Evolutionary conservation across 164 flowering plant genomes (phyloP), one percentile per base, ranked within the genome.

Genomic region (Amborella trichopoda): DNA sequence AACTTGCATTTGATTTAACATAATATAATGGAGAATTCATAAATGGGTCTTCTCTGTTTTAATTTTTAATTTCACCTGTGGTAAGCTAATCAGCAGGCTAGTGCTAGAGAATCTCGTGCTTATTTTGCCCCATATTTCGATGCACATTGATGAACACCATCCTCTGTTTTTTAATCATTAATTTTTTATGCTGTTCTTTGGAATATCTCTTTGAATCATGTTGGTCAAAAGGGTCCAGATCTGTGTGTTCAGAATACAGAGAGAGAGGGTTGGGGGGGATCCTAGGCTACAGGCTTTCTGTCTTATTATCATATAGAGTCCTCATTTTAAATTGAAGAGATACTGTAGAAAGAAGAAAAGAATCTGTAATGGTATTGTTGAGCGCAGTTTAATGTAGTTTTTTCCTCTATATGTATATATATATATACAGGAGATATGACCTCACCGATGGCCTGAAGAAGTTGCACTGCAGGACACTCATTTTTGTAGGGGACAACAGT

Each of bases 401-500:
- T 16, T 23, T 10, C 9, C 30, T 6, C 6, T 4, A 14, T 23
- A 13, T 4, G 8, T 3, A 3, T 6, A n/a, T 23, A n/a, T 3
- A 6, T 17, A 22, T 46, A 39, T 58, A 17, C 79, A 88, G 95
- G 80, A 74, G 93, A 51, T 69, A 56, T 14, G 94, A 89, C 62
- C 67, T 89, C 26, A 67, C 77, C 5, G 72, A 69, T 0, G 65
- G 79, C 38, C 54, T 86, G 62, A 75, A 68, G 71, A 73, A 66
- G 40, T 50, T 89, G 46, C 53, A 65, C 14, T 89, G 94, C 46
- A 70, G 62, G 46, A 72, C 94, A 5, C 78, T 89, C 23, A 77
- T 89, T 36, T 78, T 82, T 58, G 88, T 86, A 6, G 97, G 97
- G 9, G 97, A 89, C 28, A 63, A 68, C 58, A 70, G 78, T 60